A percentile compares a stretch with the other conserved stretches of the same genome.
Conservation (phyloP, 345 rosid species). For the Eucalyptus decipiens region DNA sequence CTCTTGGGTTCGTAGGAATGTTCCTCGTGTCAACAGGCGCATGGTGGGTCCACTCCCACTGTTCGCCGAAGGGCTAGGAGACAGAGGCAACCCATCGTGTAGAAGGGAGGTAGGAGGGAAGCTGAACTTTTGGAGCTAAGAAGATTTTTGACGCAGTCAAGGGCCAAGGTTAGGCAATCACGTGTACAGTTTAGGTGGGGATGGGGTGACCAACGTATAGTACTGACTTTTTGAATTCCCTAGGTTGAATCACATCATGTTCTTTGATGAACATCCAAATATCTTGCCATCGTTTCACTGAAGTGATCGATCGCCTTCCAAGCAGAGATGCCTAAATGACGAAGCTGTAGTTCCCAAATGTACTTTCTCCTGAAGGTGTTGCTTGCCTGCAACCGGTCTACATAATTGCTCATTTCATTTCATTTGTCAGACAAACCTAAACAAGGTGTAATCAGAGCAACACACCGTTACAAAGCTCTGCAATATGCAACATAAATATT, state of each 20-base stretch:
- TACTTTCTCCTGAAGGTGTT: background rate
- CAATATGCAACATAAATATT: background rate
- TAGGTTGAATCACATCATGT: background rate
- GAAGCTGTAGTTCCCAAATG: background rate
- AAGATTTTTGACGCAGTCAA: no score
- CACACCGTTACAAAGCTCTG: background rate
- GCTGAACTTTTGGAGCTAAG: no score
- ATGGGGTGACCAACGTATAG: no score
- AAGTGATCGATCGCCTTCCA: background rate
- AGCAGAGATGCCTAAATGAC: background rate
- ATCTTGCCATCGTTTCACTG: background rate
- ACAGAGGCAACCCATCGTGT: no score
- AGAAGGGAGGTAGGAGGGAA: no score
- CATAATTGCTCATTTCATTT: background rate
- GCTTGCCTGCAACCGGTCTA: background rate
- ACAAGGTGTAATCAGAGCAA: background rate
- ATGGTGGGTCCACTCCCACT: no score
- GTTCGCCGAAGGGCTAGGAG: no score
- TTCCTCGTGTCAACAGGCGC: no score
- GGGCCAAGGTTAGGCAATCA: no score
- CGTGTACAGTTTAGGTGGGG: no score
- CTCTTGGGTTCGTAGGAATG: no score
- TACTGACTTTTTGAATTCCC: no score
- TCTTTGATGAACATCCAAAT: background rate
- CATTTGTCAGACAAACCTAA: background rate